Evolutionary conservation across 1,284 basidiomycete genomes (phyloP).

Genomic region (Ustanciosporium gigantosporum): DNA sequence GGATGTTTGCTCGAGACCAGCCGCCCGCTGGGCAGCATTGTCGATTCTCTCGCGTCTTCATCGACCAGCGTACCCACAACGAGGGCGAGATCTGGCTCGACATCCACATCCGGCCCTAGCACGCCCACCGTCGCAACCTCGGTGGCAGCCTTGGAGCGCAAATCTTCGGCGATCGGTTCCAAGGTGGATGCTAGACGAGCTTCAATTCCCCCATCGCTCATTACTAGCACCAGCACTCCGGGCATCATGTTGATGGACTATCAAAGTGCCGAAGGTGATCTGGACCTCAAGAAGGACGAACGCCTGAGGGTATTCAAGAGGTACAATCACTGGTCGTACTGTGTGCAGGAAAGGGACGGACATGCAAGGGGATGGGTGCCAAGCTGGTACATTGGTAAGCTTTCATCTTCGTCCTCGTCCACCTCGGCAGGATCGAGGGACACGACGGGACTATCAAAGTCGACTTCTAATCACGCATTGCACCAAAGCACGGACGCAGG

Average conservation of each 20-base stretch:
- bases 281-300: constrained; percentile 83
- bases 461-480: no score
- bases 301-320: constrained; percentile 86
- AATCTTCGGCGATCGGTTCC: background rate
- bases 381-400: constrained; percentile 54
- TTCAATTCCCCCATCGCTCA: constrained; percentile 81
- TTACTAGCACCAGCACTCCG: constrained; percentile 90
- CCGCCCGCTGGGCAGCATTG: constrained; percentile 60
- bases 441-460: no score
- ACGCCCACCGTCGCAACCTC: constrained; percentile 22
- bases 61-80: no score
- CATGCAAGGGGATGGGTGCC: constrained; percentile 58
- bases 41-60: no score
- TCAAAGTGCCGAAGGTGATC: constrained; percentile 77
- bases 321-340: constrained; percentile 94
- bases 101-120: constrained; percentile 22
- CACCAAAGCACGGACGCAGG: no score
- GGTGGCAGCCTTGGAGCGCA: background rate
- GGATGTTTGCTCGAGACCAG: constrained; percentile 88
- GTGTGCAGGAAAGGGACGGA: constrained; percentile 52
- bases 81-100: constrained; percentile 1
- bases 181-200: constrained; percentile 42
- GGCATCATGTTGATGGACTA: constrained; percentile 95
- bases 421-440: background rate
- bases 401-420: constrained; percentile 10